Evolutionary conservation across 225 moss, liverwort and hornwort genomes (phyloP).

Genomic region (Pleurozium schreberi): DNA sequence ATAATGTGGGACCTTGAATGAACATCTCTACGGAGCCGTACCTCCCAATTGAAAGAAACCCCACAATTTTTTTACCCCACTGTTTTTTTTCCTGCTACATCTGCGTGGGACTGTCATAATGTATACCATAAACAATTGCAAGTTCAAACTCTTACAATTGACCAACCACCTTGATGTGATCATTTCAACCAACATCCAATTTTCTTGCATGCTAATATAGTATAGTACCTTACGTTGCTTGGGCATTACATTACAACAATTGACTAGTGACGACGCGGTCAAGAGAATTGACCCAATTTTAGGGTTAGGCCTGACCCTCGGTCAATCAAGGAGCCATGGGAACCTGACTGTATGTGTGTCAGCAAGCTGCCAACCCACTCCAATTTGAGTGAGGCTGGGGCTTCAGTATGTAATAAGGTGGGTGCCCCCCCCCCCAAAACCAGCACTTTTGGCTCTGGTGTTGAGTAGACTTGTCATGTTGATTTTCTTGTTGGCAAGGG

Average conservation of each 20-base stretch:
- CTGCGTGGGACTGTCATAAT: background rate
- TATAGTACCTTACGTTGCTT: background rate
- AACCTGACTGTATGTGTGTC: background rate
- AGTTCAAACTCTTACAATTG: background rate
- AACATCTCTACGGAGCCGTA: background rate
- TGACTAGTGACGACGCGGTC: background rate
- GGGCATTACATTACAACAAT: background rate
- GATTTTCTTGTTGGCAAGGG: background rate
- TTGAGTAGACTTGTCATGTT: background rate
- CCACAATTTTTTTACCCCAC: rapidly evolving
- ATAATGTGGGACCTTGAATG: background rate
- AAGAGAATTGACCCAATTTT: background rate
- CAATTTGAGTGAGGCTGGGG: background rate
- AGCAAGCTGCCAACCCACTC: background rate
- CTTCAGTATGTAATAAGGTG: background rate
- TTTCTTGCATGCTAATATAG: background rate
- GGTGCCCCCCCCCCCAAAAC: background rate
- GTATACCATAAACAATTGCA: background rate
- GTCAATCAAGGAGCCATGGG: background rate
- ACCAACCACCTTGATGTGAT: too few species aligned
- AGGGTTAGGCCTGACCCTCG: too few species aligned
- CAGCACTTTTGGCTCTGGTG: background rate
- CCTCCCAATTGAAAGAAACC: background rate
- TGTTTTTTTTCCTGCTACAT: too few species aligned
- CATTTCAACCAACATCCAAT: background rate